These are phyloP conservation scores for Penstemon newberryi DNA, from an alignment of 257 asterid species.

Conservation along the genomic window DNA sequence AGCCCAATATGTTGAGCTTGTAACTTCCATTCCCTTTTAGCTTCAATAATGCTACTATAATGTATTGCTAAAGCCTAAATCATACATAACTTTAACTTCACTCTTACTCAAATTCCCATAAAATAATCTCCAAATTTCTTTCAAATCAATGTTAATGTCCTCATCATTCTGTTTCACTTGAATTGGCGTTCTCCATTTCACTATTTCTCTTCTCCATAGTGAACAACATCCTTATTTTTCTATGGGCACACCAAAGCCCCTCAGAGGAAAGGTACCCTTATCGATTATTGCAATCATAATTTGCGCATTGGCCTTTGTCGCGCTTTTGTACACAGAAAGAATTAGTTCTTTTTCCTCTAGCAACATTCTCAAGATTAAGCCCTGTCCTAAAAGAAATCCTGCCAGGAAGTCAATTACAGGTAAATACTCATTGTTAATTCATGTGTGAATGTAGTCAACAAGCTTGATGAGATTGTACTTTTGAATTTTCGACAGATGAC, in stretches of 20 bases:
- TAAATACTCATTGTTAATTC: neutral
- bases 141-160: constrained; percentile 13
- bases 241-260: constrained; percentile 49
- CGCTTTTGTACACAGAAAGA: constrained; percentile 61
- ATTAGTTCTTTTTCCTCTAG: constrained; percentile 46
- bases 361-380: constrained; percentile 46
- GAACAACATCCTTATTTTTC: constrained; percentile 8
- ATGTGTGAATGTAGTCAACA: neutral
- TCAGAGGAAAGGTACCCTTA: constrained; percentile 49
- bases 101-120: constrained; percentile 57
- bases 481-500: constrained; percentile 32
- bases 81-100: constrained; percentile 64
- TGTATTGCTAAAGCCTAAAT: constrained; percentile 27
- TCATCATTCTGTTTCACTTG: constrained; percentile 37
- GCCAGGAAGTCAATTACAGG: constrained; percentile 43
- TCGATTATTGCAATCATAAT: constrained; percentile 48
- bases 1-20: constrained; percentile 22
- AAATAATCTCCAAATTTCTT: constrained; percentile 34
- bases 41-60: constrained; percentile 19
- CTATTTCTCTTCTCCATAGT: constrained; percentile 10
- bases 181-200: constrained; percentile 7
- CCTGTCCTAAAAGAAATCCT: constrained; percentile 49
- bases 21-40: constrained; percentile 26
- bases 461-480: neutral
- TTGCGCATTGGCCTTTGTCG: constrained; percentile 48